phyloP scores from a whole-genome alignment of 192 early-diverging fungal species.

The Chytriomyces confervae region DNA sequence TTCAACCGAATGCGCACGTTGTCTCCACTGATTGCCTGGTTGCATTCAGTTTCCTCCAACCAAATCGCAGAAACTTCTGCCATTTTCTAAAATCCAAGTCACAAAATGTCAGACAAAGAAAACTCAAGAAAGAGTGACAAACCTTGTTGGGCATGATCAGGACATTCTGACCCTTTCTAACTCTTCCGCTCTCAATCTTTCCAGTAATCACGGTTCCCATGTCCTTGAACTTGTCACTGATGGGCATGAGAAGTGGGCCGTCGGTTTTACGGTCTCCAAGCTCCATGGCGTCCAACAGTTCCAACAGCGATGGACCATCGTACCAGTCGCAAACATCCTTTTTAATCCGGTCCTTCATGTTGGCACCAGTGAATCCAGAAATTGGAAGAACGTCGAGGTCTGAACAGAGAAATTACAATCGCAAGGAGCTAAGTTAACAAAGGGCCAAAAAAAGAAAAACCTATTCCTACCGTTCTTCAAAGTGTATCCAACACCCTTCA shows the following conservation, averaged over 20 bases:
- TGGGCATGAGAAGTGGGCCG: slow-evolving; percentile 91
- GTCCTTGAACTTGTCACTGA: slow-evolving; percentile 96
- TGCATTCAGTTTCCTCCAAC: slow-evolving; percentile 81
- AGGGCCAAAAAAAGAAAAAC: slow-evolving; percentile 8
- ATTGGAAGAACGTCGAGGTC: slow-evolving; percentile 91
- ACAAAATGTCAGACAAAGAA: slow-evolving; percentile 1
- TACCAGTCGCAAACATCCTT: slow-evolving; percentile 49
- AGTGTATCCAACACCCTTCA: slow-evolving; percentile 89
- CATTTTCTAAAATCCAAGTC: slow-evolving; percentile 43
- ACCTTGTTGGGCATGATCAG: slow-evolving; percentile 95
- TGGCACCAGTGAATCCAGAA: slow-evolving; percentile 96
- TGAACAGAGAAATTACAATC: neutral
- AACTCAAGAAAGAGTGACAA: slow-evolving; percentile 24
- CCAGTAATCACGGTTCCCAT: slow-evolving; percentile 97
- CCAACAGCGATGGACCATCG: slow-evolving; percentile 85
- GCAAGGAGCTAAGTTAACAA: slow-evolving; percentile 11
- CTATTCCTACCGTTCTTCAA: slow-evolving; percentile 68
- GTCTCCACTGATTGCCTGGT: slow-evolving; percentile 82
- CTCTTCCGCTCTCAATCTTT: slow-evolving; percentile 93
- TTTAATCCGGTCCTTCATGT: slow-evolving; percentile 86
- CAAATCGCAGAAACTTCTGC: slow-evolving; percentile 85
- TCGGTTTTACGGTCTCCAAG: slow-evolving; percentile 84
- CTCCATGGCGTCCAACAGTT: slow-evolving; percentile 82
- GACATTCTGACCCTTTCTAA: slow-evolving; percentile 86
- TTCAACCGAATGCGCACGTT: slow-evolving; percentile 90